Evolutionary conservation across 2,329 filamentous ascomycete species (phyloP), one percentile per base, ranked within the genome.

Genomic region (Camillea tinctor): DNA sequence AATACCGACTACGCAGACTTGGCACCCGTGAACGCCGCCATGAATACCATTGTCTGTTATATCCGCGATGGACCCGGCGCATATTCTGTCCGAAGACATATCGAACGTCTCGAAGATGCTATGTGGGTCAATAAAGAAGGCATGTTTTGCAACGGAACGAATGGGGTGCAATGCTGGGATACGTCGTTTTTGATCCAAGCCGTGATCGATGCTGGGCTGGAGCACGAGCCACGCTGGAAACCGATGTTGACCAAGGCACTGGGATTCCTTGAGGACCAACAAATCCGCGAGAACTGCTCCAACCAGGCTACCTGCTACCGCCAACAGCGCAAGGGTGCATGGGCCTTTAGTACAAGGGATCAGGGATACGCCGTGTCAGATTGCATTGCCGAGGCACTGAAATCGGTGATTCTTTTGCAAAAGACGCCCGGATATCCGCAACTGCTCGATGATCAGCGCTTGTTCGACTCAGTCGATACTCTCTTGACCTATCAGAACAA

Each of bases 121-220:
- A 76, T 99, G 26, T 99, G 95, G 93, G 82, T 99, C 54, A 97
- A 96, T 64, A 75, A 88, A 36, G 93, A 97, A 72, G 95, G 95
- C 5, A 92, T 99, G 91, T 82, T 98, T 53, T 89, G 89, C 76
- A 97, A 97, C 69, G 95, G 95, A 44, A 99, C 95, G 8, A 98
- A 99, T 68, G 95, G 95, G n/a, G 93, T 98, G 1, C 95, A 99
- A 75, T 90, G 88, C 65, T 99, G 95, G 95, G 95, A 99, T 72
- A 99, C 95, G 0, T 85, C 93, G 0, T 98, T 98, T 72, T 79
- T 89, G 19, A 92, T 97, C 36, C 93, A 97, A 74, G 89, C 91
- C 0, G 85, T 91, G 5, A 84, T 92, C 56, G 91, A 92, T 54
- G 88, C 91, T 6, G 92, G 91, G 0, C 83, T 97, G 23, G 88